Evolutionary conservation across 305 asterid genomes (phyloP).

Genomic region (Fraxinus latifolia): DNA sequence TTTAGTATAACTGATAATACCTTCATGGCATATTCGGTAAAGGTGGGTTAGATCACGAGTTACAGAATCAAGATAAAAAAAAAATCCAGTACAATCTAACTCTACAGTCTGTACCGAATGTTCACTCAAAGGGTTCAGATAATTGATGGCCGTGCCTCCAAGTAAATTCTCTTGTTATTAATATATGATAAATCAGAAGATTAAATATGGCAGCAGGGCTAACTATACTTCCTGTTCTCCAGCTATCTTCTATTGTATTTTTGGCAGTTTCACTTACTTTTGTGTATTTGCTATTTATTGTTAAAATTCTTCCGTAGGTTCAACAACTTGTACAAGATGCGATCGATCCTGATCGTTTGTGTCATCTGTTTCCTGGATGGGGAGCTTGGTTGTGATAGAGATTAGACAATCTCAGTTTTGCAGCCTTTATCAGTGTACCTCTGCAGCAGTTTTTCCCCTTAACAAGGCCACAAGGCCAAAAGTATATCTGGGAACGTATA

Average conservation of each 20-base stretch:
- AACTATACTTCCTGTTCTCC: not conserved
- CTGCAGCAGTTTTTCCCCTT: not conserved
- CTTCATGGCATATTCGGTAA: not conserved
- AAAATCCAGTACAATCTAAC: not conserved
- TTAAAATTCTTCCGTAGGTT: constrained; percentile 48
- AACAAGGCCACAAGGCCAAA: not conserved
- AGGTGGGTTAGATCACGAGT: not conserved
- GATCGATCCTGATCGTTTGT: constrained; percentile 82
- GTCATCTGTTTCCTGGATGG: constrained; percentile 98
- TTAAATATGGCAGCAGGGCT: not conserved
- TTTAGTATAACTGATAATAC: not conserved
- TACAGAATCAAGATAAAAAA: not conserved
- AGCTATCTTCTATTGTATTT: not conserved
- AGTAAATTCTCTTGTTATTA: not conserved
- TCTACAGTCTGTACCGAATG: not conserved
- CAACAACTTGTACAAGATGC: constrained; percentile 96
- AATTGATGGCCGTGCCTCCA: not conserved
- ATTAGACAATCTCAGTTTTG: constrained; percentile 16
- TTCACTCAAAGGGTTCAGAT: not conserved
- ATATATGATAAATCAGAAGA: not conserved
- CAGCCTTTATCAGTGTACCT: not conserved
- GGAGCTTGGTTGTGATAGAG: constrained; percentile 81
- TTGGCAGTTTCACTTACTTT: not conserved
- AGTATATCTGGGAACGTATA: not conserved
- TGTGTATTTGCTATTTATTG: not conserved